phyloP scores from a whole-genome alignment of 192 early-diverging fungal genomes.

The Coemansia sp. region DNA sequence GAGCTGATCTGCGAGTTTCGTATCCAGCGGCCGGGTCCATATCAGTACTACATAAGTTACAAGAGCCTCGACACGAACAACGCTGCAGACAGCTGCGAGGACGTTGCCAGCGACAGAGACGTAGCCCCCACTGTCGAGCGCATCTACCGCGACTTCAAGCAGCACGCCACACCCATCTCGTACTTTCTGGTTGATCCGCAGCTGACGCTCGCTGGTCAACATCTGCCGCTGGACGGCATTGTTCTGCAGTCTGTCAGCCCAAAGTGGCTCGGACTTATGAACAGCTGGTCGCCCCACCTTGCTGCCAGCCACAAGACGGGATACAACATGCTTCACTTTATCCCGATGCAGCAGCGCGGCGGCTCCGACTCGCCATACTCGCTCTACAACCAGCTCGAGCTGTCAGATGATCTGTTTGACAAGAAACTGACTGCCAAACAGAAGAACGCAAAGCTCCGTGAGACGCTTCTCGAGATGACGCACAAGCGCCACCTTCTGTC shows the following conservation, averaged over 20 bases:
- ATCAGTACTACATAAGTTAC: slow-evolving; percentile 84
- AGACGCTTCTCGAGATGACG: slow-evolving; percentile 61
- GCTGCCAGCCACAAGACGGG: slow-evolving; percentile 69
- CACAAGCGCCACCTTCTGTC: slow-evolving; percentile 71
- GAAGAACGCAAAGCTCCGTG: slow-evolving; percentile 62
- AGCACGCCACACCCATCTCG: slow-evolving; percentile 52
- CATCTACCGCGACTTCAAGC: slow-evolving; percentile 35
- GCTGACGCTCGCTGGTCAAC: slow-evolving; percentile 56
- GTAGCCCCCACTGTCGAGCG: slow-evolving; percentile 38
- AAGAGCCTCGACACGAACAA: slow-evolving; percentile 35
- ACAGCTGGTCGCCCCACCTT: slow-evolving; percentile 74
- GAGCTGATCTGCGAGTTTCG: slow-evolving; percentile 69
- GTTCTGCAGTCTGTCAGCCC: slow-evolving; percentile 90
- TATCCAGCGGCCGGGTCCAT: slow-evolving; percentile 73
- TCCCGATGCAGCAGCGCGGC: slow-evolving; percentile 89
- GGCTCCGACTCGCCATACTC: slow-evolving; percentile 97
- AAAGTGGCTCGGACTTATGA: slow-evolving; percentile 91
- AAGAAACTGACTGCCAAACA: slow-evolving; percentile 51
- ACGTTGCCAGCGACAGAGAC: slow-evolving; percentile 19
- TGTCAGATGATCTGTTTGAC: slow-evolving; percentile 86
- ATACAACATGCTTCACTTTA: slow-evolving; percentile 99
- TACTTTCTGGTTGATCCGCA: slow-evolving; percentile 90
- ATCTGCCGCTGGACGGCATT: slow-evolving; percentile 85
- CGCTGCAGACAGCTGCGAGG: slow-evolving; percentile 15
- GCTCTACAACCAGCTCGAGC: slow-evolving; percentile 90